Base-by-base conservation (phyloP, 495 filamentous ascomycete genomes). In the Talaromyces borbonicus region DNA sequence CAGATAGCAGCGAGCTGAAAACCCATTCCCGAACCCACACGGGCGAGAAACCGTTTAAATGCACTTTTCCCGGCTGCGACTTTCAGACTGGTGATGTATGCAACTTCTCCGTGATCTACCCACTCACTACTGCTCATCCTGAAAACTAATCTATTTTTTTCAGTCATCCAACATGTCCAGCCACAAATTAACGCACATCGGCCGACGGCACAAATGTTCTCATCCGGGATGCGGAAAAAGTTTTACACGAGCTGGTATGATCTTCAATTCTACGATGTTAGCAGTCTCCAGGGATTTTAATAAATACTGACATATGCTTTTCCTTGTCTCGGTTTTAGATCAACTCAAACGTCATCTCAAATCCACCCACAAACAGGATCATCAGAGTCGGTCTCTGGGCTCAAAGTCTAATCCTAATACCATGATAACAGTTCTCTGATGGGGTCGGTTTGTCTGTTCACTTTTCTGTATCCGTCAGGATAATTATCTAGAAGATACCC, bases 101-200 rank as follows among this genome's bases (percentile, higher is more conserved):
- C 56, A 43, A 41, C 23, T 14, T 46, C 5, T 36, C 8, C 30
- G 26, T 18, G 15, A 1, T 27, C 24, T 39, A 12, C 5, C 19
- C 6, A 19, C 27, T 0, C n/a, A 14, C 6, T 38, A 20, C 19
- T 7, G 4, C 25, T 2, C 26, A 27, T 27, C 23, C 24, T 7
- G n/a, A n/a, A 41, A 22, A 41, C 38, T 41, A 23, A 41, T 14
- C 26, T 16, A 14, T 9, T 15, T 25, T 24, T 18, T 5, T 4
- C 37, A 71, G 67, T 72, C 68, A 22, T 72, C 68, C 8, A 72
- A 72, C 36, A 72, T 72, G 68, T 72, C 68, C 2, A 72, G 68
- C 24, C 68, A 72, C 37, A 57, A 66, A 50, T 53, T 72, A 14
- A 72, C 68, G 5, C 68, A 72, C 44, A 67, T 63, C 31, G 68